Percentiles rank a stretch among this genome's conserved stretches.
phyloP scores from a whole-genome alignment of 192 early-diverging fungal genomes.

The Coemansia sp. region DNA sequence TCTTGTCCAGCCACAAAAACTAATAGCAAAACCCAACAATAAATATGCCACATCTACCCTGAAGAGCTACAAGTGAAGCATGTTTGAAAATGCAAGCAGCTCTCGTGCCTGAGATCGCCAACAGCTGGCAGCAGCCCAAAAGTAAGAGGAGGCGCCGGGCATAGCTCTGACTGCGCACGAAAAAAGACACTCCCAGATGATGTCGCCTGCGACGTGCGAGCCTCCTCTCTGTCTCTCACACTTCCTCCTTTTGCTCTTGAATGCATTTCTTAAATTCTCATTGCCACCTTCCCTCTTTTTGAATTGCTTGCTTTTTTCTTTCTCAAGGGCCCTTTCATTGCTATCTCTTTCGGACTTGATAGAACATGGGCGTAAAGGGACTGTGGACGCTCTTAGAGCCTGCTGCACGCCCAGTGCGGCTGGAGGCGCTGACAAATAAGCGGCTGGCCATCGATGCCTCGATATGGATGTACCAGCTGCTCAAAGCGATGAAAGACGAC shows the following conservation, averaged over 20 bases:
- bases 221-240: neutral
- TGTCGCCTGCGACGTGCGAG: neutral
- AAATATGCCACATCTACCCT: neutral
- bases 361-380: conserved; percentile 88
- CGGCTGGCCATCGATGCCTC: conserved; percentile 89
- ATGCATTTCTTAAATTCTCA: neutral
- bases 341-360: neutral
- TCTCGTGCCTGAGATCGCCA: neutral
- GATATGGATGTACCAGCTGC: conserved; percentile 98
- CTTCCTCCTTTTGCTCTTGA: neutral
- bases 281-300: neutral
- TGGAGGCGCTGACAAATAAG: conserved; percentile 77
- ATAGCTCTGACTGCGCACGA: neutral
- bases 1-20: neutral
- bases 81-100: neutral
- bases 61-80: neutral
- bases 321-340: neutral
- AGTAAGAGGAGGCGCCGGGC: neutral
- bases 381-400: conserved; percentile 88
- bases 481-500: conserved; percentile 89
- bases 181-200: neutral
- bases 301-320: neutral
- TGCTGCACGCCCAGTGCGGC: conserved; percentile 66
- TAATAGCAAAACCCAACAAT: neutral
- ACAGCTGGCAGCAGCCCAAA: neutral